Base-by-base conservation (phyloP, 495 filamentous ascomycete genomes). In the Choiromyces venosus region DNA sequence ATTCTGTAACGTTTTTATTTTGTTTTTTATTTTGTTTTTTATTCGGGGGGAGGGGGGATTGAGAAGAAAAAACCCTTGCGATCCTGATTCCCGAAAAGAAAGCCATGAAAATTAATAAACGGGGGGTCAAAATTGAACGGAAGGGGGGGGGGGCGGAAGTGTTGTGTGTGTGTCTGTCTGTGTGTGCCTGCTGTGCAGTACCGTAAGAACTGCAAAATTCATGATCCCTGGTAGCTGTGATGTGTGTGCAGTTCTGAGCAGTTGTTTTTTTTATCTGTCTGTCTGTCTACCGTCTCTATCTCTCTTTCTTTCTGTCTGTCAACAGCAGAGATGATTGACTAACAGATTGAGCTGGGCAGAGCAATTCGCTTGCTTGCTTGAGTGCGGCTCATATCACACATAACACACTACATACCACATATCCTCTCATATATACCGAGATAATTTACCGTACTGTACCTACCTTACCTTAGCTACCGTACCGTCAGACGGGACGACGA, bases 1-100 rank as follows among this genome's bases (percentile, higher is more conserved):
- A 61, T 61, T 61, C 25, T 33, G 52, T 29, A 56, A 56, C 46
- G 46, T 56, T 56, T 56, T 56, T 56, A 33, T 61, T 61, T 61
- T 61, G 52, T 61, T 61, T 61, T 61, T 61, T 5, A 33, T 61
- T 33, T 33, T 18, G 25, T 16, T 12, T 61, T 33, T 33, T 4
- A 6, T 61, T 61, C 40, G 40, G 40, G 40, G 12, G 52, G 40
- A 16, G 40, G 12, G 52, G 52, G 52, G 25, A 14, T 33, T 16
- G 52, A 33, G 52, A 25, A 9, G 14, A 61, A 61, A 61, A 33
- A 16, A 4, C 52, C 25, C 12, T 61, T 61, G 25, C 52, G 52
- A 33, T 61, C 52, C 46, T 61, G 25, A 61, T 16, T 33, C 12
- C n/a, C 52, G 25, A 61, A 61, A 33, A 33, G 52, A 61, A 16